Evolutionary conservation across 495 filamentous ascomycete species (phyloP).

Genomic region (Hypoxylon subgilvum): DNA sequence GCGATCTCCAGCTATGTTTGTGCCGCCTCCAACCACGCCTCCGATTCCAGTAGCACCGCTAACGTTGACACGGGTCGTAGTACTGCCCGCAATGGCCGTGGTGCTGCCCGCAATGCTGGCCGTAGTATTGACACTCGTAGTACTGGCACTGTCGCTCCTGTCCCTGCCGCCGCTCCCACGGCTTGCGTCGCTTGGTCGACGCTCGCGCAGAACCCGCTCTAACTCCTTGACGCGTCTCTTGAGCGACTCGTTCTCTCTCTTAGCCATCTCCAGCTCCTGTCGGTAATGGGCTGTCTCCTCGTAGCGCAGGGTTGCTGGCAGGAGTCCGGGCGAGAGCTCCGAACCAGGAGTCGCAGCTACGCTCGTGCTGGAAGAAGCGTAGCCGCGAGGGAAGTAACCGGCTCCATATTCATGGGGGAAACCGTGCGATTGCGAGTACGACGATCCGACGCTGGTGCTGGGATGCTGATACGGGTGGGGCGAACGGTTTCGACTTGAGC

Average conservation of each 20-base stretch:
- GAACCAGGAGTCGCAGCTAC: slow-evolving; percentile 44
- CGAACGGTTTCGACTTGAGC: slow-evolving; percentile 48
- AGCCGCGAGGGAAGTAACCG: slow-evolving; percentile 43
- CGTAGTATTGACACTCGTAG: no score
- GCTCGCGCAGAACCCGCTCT: slow-evolving; percentile 60
- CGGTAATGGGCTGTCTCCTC: slow-evolving; percentile 74
- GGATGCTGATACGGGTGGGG: slow-evolving; percentile 42
- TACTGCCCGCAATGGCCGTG: no score
- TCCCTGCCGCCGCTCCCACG: slow-evolving; percentile 46
- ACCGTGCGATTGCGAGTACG: slow-evolving; percentile 30
- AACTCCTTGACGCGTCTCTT: slow-evolving; percentile 75
- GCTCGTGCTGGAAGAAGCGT: slow-evolving; percentile 35
- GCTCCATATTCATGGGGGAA: slow-evolving; percentile 37
- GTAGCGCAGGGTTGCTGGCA: slow-evolving; percentile 65
- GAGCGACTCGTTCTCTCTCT: slow-evolving; percentile 80
- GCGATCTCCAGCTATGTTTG: slow-evolving; percentile 35
- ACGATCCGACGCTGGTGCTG: slow-evolving; percentile 32
- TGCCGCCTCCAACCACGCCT: slow-evolving; percentile 27
- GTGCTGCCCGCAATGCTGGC: no score
- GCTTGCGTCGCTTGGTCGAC: slow-evolving; percentile 53
- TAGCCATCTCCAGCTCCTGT: slow-evolving; percentile 73
- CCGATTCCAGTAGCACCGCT: slow-evolving; percentile 33
- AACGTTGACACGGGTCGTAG: slow-evolving; percentile 41
- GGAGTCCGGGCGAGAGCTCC: slow-evolving; percentile 52
- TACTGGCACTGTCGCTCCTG: slow-evolving; percentile 45